Conservation (phyloP, 2,329 filamentous ascomycete genomes). For the Fusarium sacchari region DNA sequence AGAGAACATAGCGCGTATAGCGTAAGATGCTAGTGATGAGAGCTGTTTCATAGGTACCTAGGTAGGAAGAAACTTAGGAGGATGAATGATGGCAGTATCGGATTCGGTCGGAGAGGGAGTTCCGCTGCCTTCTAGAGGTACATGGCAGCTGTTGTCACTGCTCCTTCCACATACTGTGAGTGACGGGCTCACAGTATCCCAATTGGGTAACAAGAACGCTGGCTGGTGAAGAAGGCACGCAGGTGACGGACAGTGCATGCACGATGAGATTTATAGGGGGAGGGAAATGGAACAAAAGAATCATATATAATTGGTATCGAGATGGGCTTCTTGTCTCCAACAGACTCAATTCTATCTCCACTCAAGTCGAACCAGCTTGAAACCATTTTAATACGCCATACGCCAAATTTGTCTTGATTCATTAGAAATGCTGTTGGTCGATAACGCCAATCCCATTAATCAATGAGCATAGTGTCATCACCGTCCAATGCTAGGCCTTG, state of each 20-base stretch:
- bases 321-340: constrained; percentile 30
- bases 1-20: neutral
- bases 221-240: neutral
- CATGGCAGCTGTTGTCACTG: neutral
- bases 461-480: constrained; percentile 92
- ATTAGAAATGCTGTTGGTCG: constrained; percentile 35
- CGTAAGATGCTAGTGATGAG: neutral
- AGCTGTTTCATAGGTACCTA: neutral
- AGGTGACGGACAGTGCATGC: neutral
- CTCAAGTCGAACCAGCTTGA: constrained; percentile 38
- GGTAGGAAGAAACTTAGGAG: neutral
- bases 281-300: neutral
- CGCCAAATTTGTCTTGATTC: constrained; percentile 39
- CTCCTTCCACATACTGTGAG: neutral
- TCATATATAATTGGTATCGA: constrained; percentile 42
- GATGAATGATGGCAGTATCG: neutral
- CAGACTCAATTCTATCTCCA: constrained; percentile 35
- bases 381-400: constrained; percentile 41
- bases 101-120: neutral
- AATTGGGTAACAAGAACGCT: neutral
- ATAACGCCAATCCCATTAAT: constrained; percentile 47
- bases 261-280: neutral
- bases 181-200: neutral
- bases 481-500: constrained; percentile 69
- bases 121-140: neutral